These are phyloP conservation scores for Cryptococcus hybrid DNA, from an alignment of 1,284 basidiomycete genomes.

Conservation along the genomic window DNA sequence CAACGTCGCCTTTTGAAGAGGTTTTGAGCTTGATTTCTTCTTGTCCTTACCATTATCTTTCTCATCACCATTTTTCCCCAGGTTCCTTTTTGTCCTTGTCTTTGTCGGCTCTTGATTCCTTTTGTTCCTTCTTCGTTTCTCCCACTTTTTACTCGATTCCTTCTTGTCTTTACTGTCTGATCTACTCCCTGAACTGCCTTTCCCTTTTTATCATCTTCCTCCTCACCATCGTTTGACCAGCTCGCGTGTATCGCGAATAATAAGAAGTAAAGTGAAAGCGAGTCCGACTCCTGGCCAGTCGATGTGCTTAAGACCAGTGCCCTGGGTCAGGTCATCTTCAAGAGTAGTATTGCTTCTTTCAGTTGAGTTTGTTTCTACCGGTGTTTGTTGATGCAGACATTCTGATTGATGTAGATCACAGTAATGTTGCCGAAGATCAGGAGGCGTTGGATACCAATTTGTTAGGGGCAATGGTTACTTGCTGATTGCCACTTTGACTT, in stretches of 20 bases:
- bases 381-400: slow-evolving; percentile 1
- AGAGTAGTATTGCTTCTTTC: slow-evolving; percentile 5
- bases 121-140: neutral
- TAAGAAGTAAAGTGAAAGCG: slow-evolving; percentile 19
- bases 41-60: neutral
- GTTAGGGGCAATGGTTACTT: slow-evolving; percentile 13
- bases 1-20: no score
- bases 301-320: slow-evolving; percentile 12
- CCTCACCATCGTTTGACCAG: slow-evolving; percentile 6
- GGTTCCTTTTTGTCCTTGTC: neutral
- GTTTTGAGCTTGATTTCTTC: neutral
- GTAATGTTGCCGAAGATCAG: slow-evolving; percentile 14
- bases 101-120: neutral
- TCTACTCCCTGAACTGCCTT: neutral
- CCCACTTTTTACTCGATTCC: neutral
- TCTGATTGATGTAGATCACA: slow-evolving; percentile 19
- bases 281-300: slow-evolving; percentile 17
- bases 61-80: neutral
- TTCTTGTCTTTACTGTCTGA: neutral
- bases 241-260: slow-evolving; percentile 23
- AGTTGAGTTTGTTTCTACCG: slow-evolving; percentile 7
- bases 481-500: slow-evolving; percentile 12
- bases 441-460: slow-evolving; percentile 12
- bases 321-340: slow-evolving; percentile 4
- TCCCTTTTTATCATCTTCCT: neutral